Conservation (phyloP, 2,329 filamentous ascomycete genomes). For the Fusarium pseudoanthophilum region DNA sequence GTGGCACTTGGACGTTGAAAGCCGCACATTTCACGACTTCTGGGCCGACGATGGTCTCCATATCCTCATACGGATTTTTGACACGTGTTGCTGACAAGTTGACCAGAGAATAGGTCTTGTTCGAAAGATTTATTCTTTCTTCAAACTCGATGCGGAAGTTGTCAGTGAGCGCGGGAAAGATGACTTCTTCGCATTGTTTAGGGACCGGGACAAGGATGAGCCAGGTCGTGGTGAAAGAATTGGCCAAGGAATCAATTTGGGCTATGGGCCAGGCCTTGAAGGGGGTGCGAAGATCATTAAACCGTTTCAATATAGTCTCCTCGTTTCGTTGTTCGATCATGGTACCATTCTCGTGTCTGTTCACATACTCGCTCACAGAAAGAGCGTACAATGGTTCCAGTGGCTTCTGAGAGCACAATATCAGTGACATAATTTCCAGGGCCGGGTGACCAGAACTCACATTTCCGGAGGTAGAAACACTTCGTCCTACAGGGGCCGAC, state of each 20-base stretch:
- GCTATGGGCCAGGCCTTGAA: slow-evolving; percentile 48
- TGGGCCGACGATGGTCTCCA: background rate
- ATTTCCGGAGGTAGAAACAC: background rate
- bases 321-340: slow-evolving; percentile 51
- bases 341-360: slow-evolving; percentile 47
- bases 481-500: background rate
- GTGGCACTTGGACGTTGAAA: slow-evolving; percentile 50
- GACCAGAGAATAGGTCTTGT: slow-evolving; percentile 41
- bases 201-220: slow-evolving; percentile 46
- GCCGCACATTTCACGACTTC: slow-evolving; percentile 43
- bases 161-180: slow-evolving; percentile 46
- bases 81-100: slow-evolving; percentile 44
- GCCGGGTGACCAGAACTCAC: slow-evolving; percentile 2
- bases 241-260: slow-evolving; percentile 45
- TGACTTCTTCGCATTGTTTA: slow-evolving; percentile 14
- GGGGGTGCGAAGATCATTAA: slow-evolving; percentile 38
- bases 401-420: background rate
- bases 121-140: slow-evolving; percentile 24
- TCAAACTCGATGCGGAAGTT: slow-evolving; percentile 46
- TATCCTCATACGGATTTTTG: slow-evolving; percentile 47
- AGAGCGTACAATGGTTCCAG: slow-evolving; percentile 37
- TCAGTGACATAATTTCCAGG: slow-evolving; percentile 8
- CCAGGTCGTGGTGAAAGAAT: slow-evolving; percentile 48
- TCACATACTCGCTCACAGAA: slow-evolving; percentile 41
- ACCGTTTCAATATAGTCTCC: slow-evolving; percentile 33